Percentiles rank a stretch among this genome's conserved stretches.
Conservation (phyloP, 208 protist genomes). For the Naegleria lovaniensis region DNA sequence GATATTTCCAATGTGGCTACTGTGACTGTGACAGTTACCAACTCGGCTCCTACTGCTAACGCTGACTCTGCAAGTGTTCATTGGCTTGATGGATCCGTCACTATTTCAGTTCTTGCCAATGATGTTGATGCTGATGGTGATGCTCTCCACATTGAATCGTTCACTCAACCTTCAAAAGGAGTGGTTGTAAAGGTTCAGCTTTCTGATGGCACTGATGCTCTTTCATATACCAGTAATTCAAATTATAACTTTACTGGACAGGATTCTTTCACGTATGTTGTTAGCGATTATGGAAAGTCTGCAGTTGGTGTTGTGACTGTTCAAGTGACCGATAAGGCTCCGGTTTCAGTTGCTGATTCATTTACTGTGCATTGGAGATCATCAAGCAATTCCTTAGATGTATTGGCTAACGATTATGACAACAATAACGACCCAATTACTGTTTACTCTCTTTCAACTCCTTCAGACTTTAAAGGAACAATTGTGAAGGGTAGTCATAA, state of each 20-base stretch:
- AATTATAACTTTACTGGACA: background rate
- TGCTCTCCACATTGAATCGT: background rate
- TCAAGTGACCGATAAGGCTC: background rate
- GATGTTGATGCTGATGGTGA: background rate
- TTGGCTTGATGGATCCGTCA: background rate
- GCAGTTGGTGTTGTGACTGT: background rate
- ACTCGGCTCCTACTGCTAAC: background rate
- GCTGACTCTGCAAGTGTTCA: background rate
- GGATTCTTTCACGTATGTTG: background rate
- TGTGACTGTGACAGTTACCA: background rate
- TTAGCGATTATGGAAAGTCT: background rate
- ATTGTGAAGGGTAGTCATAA: no score
- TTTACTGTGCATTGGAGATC: background rate
- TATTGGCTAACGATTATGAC: background rate
- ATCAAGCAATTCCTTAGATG: background rate
- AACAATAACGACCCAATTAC: background rate
- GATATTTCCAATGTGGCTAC: background rate
- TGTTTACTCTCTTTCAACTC: background rate
- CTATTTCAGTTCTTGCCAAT: no score
- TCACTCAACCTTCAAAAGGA: background rate
- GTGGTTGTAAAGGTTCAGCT: no score
- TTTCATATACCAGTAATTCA: no score
- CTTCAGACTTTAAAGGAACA: no score
- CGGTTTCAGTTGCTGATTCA: background rate
- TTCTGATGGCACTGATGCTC: background rate